Evolutionary conservation across 1,139 yeast species (phyloP), one percentile per base, ranked within the genome.

Genomic region (Pichia sp.): DNA sequence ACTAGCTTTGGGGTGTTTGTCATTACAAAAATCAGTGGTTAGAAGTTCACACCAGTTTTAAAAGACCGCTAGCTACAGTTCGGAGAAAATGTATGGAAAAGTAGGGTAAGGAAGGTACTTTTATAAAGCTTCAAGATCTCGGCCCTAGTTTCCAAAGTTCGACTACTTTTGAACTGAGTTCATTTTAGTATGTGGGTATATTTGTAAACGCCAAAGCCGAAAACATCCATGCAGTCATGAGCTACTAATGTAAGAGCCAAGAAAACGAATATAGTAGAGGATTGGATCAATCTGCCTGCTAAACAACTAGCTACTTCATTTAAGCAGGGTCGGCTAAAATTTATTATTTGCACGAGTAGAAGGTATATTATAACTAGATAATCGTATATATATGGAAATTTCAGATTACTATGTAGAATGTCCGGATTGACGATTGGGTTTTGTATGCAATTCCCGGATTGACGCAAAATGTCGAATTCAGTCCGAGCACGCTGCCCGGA

Each of bases 81-180:
- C 37, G 37, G 37, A 31, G 37, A 31, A 31, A 31, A 31, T 31
- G n/a, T 31, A 31, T 31, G 37, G 37, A 31, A 31, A 31, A 31
- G 37, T 31, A 31, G 37, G 37, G 37, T 31, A 31, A 31, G 37
- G 37, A 31, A 31, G 37, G 37, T 31, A 31, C 37, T 31, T 31
- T 31, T 31, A 31, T 31, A 10, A 31, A 31, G 31, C 2, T 28
- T 28, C 31, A 28, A 28, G 31, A 28, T 28, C 31, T 28, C 31
- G 4, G 31, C 13, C 31, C 31, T 28, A 28, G 31, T 28, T 28
- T 28, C 31, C 31, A 6, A 28, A 28, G 31, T 28, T 28, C 31
- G 31, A 28, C 31, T 28, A 28, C 31, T 28, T 28, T 28, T 28
- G 31, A 28, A 28, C 31, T 28, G 31, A 28, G 13, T 28, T 28